phyloP scores from a whole-genome alignment of 352 stramenopile species.

The Globisporangium barbulae region DNA sequence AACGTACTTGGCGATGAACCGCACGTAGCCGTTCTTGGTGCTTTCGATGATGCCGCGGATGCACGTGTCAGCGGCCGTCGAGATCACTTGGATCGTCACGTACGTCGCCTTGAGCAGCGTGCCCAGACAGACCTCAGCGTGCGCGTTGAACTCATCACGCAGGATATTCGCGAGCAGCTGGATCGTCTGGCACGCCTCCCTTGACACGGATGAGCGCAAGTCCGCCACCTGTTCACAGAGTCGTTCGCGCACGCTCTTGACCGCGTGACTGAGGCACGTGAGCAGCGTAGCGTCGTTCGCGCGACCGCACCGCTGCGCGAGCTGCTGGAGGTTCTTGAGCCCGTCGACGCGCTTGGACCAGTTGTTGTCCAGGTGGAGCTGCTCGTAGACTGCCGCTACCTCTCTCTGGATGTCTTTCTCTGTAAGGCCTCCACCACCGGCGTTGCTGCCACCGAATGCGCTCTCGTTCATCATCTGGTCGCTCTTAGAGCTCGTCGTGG shows the following conservation, averaged over 20 bases:
- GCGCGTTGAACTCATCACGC: conserved; percentile 68
- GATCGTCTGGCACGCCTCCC: conserved; percentile 75
- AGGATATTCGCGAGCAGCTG: conserved; percentile 55
- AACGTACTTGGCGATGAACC: conserved; percentile 73
- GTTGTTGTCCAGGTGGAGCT: conserved; percentile 61
- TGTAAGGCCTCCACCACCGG: conserved; percentile 25
- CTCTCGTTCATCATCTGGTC: conserved; percentile 5
- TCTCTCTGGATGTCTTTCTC: conserved; percentile 67
- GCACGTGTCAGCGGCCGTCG: conserved; percentile 63
- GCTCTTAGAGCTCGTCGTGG: conserved; percentile 32
- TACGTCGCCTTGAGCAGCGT: conserved; percentile 83
- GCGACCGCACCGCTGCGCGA: conserved; percentile 41
- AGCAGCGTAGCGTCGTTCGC: conserved; percentile 24
- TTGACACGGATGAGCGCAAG: conserved; percentile 71
- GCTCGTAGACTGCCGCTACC: conserved; percentile 46
- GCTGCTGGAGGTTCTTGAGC: conserved; percentile 57
- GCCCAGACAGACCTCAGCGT: conserved; percentile 69
- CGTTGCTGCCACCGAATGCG: conserved; percentile 5
- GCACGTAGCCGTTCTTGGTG: conserved; percentile 66
- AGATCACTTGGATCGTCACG: conserved; percentile 86
- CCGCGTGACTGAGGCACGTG: conserved; percentile 29
- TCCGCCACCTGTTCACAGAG: conserved; percentile 74
- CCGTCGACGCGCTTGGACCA: conserved; percentile 78
- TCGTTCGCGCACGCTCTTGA: conserved; percentile 58
- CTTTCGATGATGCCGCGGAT: conserved; percentile 77